These are phyloP conservation scores for Artemisia annua DNA, from an alignment of 129 eudicot genomes.

Conservation along the genomic window DNA sequence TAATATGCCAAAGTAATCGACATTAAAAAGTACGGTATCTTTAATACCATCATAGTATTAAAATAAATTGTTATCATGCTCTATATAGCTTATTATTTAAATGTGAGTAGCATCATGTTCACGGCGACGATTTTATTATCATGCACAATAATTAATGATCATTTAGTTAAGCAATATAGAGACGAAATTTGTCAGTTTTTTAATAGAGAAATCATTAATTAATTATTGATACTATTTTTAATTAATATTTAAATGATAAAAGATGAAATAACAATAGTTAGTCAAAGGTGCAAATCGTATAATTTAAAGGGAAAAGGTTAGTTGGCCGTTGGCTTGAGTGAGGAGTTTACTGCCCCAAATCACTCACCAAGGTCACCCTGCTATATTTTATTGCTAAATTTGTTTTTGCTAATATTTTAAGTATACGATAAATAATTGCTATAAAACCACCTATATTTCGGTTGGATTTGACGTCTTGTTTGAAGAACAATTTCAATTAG, in stretches of 20 bases:
- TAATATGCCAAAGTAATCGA: too few relatives aligned
- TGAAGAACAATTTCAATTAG: too few relatives aligned
- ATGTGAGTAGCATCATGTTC: background rate
- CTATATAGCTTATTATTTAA: too few relatives aligned
- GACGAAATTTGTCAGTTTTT: background rate
- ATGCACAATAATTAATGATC: background rate
- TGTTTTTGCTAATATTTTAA: background rate
- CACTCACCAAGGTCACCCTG: conserved; percentile 16
- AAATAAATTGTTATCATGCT: too few relatives aligned
- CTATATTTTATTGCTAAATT: background rate
- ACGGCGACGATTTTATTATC: conserved; percentile 20
- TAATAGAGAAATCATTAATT: background rate
- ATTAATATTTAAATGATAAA: background rate
- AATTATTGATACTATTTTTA: background rate
- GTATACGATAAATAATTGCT: too few relatives aligned
- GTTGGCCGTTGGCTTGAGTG: conserved; percentile 30
- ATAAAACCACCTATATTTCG: too few relatives aligned
- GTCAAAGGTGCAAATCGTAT: conserved; percentile 12
- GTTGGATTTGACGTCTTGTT: too few relatives aligned
- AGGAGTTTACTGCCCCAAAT: conserved; percentile 28
- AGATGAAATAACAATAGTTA: too few relatives aligned
- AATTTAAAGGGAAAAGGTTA: background rate
- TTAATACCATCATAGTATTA: too few relatives aligned
- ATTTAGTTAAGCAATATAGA: background rate
- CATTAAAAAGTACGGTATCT: background rate